Evolutionary conservation across 225 moss, liverwort and hornwort species (phyloP).

Genomic region (Bryum argenteum): DNA sequence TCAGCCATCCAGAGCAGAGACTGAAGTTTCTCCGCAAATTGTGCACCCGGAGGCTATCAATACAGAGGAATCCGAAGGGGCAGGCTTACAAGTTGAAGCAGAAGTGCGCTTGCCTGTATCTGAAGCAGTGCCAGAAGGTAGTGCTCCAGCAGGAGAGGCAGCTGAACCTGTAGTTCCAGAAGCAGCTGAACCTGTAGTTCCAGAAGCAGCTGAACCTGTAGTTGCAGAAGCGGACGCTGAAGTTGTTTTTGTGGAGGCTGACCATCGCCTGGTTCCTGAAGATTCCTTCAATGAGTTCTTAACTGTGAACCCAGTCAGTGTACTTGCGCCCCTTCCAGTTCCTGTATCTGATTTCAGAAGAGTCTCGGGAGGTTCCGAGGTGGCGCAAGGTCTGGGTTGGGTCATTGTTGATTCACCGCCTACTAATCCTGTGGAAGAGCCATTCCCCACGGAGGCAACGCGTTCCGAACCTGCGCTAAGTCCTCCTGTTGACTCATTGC

Average conservation of each 20-base stretch:
- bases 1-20: constrained; percentile 17
- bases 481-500: constrained; percentile 16
- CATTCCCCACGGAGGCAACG: constrained; percentile 13
- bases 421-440: constrained; percentile 19
- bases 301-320: constrained; percentile 24
- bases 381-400: constrained; percentile 53
- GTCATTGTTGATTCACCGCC: constrained; percentile 36
- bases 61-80: constrained; percentile 26
- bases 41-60: constrained; percentile 18
- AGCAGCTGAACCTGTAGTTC: constrained; percentile 19
- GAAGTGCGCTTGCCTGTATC: constrained; percentile 22
- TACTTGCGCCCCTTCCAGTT: constrained; percentile 12
- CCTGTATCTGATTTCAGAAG: constrained; percentile 22
- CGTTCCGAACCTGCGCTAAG: constrained; percentile 1
- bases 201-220: constrained; percentile 3
- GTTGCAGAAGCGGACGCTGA: constrained; percentile 29
- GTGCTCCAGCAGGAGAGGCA: constrained; percentile 9
- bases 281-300: constrained; percentile 24
- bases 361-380: constrained; percentile 31
- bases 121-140: constrained; percentile 18
- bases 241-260: constrained; percentile 52
- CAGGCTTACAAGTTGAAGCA: constrained; percentile 18
- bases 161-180: constrained; percentile 12
- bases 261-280: constrained; percentile 52
- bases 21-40: constrained; percentile 27